Evolutionary conservation across 345 rosid genomes (phyloP), one percentile per base, ranked within the genome.

Genomic region (Rhodomyrtus tomentosa): DNA sequence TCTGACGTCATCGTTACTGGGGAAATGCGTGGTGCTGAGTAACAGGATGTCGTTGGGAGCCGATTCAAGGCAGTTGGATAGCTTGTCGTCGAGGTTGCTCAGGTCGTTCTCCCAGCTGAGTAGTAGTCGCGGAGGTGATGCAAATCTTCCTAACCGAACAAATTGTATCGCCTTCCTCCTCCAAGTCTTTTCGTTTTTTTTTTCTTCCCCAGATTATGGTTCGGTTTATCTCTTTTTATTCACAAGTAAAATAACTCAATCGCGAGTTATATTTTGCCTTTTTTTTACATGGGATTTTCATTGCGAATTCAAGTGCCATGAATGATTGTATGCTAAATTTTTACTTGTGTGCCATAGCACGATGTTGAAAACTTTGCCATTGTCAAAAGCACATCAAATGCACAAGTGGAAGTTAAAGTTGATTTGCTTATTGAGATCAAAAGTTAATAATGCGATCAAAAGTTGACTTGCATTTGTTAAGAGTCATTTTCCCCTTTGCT

Each of bases 81-180:
- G 81, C 27, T 76, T 88, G 86, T 85, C 90, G 38, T 84, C 90
- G 20, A 86, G 85, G 83, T 72, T 87, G 51, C 54, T 86, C 84
- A 86, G 91, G 82, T 87, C 92, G 38, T 88, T 90, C 85, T 88
- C 85, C 4, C 90, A 87, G 79, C 50, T 86, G 38, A 54, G 83
- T 11, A 83, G 84, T 13, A 72, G 87, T 13, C 83, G 58, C 50
- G 72, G 80, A n/a, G 52, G 59, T 18, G 53, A 45, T 45, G 62
- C 62, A 9, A 50, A 50, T 54, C 84, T 73, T 51, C 55, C 82
- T 45, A 1, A 40, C 29, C 50, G 53, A 55, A 79, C 74, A 84
- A 87, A 86, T 87, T 85, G 58, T 73, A 54, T 45, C 87, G 50
- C 38, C 25, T 29, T 50, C 29, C 62, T 82, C 62, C 38, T 27